A percentile compares a stretch with the other conserved stretches of the same genome.
phyloP scores from a whole-genome alignment of 371 early-diverging fungal species.

The Syncephalastrum racemosum region DNA sequence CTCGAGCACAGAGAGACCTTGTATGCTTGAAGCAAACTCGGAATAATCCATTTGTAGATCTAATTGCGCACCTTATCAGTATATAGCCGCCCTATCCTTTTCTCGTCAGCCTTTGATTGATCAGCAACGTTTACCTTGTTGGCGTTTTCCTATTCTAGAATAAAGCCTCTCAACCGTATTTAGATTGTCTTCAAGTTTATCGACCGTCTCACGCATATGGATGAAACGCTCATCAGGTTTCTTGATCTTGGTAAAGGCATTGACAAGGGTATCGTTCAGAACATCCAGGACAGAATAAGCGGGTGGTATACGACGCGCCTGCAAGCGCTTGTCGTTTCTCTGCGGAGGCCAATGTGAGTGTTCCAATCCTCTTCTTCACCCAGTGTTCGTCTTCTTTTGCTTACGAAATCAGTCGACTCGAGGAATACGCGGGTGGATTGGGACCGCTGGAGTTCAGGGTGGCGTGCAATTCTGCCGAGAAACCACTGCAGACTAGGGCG shows the following conservation, averaged over 20 bases:
- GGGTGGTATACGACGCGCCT: slow-evolving; percentile 25
- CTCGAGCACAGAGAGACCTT: slow-evolving; percentile 80
- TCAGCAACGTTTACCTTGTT: slow-evolving; percentile 35
- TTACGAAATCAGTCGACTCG: slow-evolving; percentile 76
- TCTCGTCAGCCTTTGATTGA: not conserved
- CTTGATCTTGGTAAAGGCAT: slow-evolving; percentile 88
- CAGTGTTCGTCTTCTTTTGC: slow-evolving; percentile 1
- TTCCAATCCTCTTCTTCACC: not conserved
- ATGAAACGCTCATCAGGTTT: slow-evolving; percentile 87
- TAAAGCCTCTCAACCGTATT: slow-evolving; percentile 76
- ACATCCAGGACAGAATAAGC: slow-evolving; percentile 36
- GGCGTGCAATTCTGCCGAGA: slow-evolving; percentile 76
- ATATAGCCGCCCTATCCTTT: too few species aligned
- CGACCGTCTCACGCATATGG: slow-evolving; percentile 76
- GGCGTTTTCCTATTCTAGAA: slow-evolving; percentile 74
- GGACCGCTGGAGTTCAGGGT: slow-evolving; percentile 80
- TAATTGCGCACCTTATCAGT: slow-evolving; percentile 7
- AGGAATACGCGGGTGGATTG: slow-evolving; percentile 74
- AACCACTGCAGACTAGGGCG: slow-evolving; percentile 73
- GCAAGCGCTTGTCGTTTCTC: slow-evolving; percentile 42
- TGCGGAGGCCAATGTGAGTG: slow-evolving; percentile 8
- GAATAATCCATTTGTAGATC: slow-evolving; percentile 80
- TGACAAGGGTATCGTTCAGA: slow-evolving; percentile 75
- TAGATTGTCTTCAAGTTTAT: slow-evolving; percentile 84
- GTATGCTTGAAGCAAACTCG: slow-evolving; percentile 73